phyloP scores from a whole-genome alignment of 306 rosid species.

The Gillenia trifoliata region DNA sequence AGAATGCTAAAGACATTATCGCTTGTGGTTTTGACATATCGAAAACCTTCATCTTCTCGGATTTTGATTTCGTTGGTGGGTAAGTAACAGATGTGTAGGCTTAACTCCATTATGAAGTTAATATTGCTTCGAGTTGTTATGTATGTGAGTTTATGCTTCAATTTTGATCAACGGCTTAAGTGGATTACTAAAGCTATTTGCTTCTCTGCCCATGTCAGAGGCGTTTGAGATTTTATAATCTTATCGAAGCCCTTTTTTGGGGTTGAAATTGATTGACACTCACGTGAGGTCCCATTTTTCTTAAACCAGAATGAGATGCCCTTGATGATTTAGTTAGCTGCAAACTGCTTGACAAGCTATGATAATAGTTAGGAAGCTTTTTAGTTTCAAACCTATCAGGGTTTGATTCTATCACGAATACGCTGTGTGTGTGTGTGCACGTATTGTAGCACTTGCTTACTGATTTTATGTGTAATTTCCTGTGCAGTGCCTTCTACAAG shows the following conservation, averaged over 20 bases:
- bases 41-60: constrained; percentile 78
- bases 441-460: neutral
- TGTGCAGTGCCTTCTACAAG: constrained; percentile 71
- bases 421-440: neutral
- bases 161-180: neutral
- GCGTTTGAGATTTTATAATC: neutral
- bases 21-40: constrained; percentile 94
- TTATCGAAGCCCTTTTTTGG: neutral
- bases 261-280: neutral
- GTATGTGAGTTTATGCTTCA: neutral
- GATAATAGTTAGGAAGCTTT: neutral
- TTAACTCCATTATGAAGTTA: neutral
- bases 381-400: neutral
- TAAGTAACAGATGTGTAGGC: constrained; percentile 30
- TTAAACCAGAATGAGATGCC: neutral
- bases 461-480: constrained; percentile 1
- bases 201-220: neutral
- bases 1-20: constrained; percentile 90
- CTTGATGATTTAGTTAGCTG: neutral
- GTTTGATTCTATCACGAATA: neutral
- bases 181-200: neutral
- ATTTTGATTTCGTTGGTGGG: constrained; percentile 83
- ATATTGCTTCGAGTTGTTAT: neutral
- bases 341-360: neutral
- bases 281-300: neutral